Base-by-base conservation (phyloP, 176 grass and related monocot genomes). In the Carex pumila region DNA sequence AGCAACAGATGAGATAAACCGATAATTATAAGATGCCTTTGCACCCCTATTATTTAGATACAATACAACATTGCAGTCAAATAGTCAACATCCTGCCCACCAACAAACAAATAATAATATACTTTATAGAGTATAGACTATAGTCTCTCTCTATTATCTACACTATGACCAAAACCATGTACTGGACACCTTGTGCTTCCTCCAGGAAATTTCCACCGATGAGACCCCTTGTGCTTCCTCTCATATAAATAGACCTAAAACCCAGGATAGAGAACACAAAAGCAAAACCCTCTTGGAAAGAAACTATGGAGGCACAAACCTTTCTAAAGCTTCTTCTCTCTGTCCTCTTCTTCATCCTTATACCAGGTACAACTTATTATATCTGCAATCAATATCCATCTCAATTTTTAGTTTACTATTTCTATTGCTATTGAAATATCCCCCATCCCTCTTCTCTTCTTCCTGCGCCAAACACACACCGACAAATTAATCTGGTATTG, bases 361-460 rank as follows among this genome's bases (percentile, higher is more conserved):
- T 43, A 12, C 86, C 85, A 79, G 89, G 89, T 88, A 85, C 9
- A 49, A 13, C 56, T 63, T 65, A 7, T 55, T 15, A 14, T 31
- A 54, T 53, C 71, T 49, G 12, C 29, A 13, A 13, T 32, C 62
- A 65, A 7, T 60, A 19, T n/a, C 58, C 21, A 61, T 61, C 19
- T 61, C 58, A 61, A 61, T 61, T 61, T 61, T 61, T 65, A 32
- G 29, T 65, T 64, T 64, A 29, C 22, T 11, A 11, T 64, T 65
- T 65, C 62, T 65, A 4, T 41, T 70, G 36, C 17, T 18, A 66
- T 66, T 1, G 12, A 66, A 66, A 15, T 32, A 12, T 7, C 12
- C 53, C 61, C 15, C 19, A 30, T 37, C 2, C 21, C 34, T 8
- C 4, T 19, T 5, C 32, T 18, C 25, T 25, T 25, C 25, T n/a